These are phyloP conservation scores for Ophiostoma fasciatum DNA, from an alignment of 2,329 filamentous ascomycete genomes.

Conservation along the genomic window DNA sequence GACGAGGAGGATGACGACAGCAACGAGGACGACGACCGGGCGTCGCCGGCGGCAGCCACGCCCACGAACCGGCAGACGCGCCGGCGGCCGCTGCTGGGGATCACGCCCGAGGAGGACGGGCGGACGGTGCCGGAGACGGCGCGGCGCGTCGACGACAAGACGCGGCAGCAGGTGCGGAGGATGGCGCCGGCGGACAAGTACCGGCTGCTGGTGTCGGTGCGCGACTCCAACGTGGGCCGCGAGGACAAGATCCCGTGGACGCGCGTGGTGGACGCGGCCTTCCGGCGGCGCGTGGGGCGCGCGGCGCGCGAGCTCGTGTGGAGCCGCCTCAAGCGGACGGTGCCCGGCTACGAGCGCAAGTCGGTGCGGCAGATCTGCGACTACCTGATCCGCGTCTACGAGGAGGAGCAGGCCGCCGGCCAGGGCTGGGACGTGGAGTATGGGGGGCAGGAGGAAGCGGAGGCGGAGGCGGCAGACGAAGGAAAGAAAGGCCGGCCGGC, in stretches of 20 bases:
- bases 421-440: conserved; percentile 8
- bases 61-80: neutral
- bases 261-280: conserved; percentile 16
- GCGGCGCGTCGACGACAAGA: conserved; percentile 22
- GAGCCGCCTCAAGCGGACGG: conserved; percentile 11
- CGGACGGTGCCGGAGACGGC: conserved; percentile 22
- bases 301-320: conserved; percentile 12
- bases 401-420: conserved; percentile 1
- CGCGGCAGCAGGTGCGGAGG: conserved; percentile 24
- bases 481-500: neutral
- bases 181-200: conserved; percentile 31
- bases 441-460: conserved; percentile 2
- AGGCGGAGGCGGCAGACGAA: neutral
- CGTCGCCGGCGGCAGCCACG: neutral
- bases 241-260: conserved; percentile 37
- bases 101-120: conserved; percentile 13
- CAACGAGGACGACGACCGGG: too few species aligned
- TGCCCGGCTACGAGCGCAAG: conserved; percentile 9
- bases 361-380: conserved; percentile 8
- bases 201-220: conserved; percentile 27
- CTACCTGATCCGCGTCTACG: conserved; percentile 8
- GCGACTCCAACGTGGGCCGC: conserved; percentile 22
- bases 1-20: too few species aligned
- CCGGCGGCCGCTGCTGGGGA: conserved; percentile 1
- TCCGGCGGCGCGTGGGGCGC: conserved; percentile 8